Conservation (phyloP, 2,329 filamentous ascomycete species). For the Fusarium tjaetaba region DNA sequence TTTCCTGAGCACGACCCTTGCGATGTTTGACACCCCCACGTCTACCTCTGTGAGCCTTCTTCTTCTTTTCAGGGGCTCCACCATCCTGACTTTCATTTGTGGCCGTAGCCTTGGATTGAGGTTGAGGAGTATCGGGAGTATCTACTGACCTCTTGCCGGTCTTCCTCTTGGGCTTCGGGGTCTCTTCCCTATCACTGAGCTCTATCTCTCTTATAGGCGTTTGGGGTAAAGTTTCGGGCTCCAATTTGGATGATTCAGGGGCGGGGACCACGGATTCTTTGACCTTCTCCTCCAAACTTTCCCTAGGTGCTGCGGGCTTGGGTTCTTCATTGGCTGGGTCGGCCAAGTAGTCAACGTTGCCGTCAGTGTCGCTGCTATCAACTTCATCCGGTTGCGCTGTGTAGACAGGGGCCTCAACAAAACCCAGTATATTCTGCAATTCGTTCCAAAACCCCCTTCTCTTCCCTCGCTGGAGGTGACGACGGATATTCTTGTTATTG, state of each 20-base stretch:
- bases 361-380: constrained; percentile 31
- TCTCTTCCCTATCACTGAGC: constrained; percentile 24
- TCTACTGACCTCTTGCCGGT: not conserved
- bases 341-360: not conserved
- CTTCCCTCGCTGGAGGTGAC: constrained; percentile 50
- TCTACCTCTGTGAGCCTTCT: constrained; percentile 75
- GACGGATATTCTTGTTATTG: constrained; percentile 58
- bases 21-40: constrained; percentile 76
- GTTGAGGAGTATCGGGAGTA: not conserved
- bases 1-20: constrained; percentile 65
- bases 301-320: not conserved
- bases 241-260: constrained; percentile 11
- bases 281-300: constrained; percentile 5
- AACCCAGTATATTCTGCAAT: constrained; percentile 19
- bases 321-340: not conserved
- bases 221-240: not conserved
- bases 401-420: not conserved
- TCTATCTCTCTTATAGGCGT: constrained; percentile 14
- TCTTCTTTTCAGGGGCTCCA: constrained; percentile 63
- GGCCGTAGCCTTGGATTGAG: not conserved
- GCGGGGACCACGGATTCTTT: constrained; percentile 6
- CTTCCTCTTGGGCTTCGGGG: constrained; percentile 19
- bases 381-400: constrained; percentile 22
- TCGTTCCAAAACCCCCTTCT: constrained; percentile 45
- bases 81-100: constrained; percentile 13